phyloP scores from a whole-genome alignment of 192 early-diverging fungal genomes.

The Dispira simplex region DNA sequence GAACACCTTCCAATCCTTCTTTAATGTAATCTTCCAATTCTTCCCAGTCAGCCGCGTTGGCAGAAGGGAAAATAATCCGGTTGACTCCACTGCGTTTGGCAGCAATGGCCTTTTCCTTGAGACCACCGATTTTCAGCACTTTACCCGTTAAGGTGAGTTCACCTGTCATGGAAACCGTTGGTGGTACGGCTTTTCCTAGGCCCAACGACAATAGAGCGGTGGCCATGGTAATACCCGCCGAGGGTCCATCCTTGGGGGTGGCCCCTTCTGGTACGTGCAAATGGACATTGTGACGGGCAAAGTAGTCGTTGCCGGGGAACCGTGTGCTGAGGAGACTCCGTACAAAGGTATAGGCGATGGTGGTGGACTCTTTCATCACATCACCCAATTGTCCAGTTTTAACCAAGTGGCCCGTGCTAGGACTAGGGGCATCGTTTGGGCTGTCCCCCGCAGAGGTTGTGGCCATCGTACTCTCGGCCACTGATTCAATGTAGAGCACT shows the following conservation, averaged over 20 bases:
- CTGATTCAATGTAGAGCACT: constrained; percentile 89
- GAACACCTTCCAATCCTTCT: constrained; percentile 71
- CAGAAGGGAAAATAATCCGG: constrained; percentile 77
- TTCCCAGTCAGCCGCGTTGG: constrained; percentile 89
- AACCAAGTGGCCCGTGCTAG: constrained; percentile 35
- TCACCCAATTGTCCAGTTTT: constrained; percentile 95
- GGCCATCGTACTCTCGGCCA: constrained; percentile 57
- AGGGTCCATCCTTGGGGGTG: constrained; percentile 96
- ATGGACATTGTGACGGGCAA: constrained; percentile 79
- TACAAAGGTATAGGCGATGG: constrained; percentile 94
- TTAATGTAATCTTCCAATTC: constrained; percentile 85
- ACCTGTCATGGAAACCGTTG: constrained; percentile 94
- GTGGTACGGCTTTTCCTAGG: constrained; percentile 52
- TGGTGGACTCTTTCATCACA: constrained; percentile 97
- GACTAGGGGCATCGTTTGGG: constrained; percentile 10
- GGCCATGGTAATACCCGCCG: constrained; percentile 91
- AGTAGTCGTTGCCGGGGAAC: constrained; percentile 83
- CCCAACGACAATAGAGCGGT: constrained; percentile 88
- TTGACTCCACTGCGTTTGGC: constrained; percentile 86
- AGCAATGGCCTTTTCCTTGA: constrained; percentile 97
- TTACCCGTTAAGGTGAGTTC: constrained; percentile 96
- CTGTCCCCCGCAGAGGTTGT: constrained; percentile 24
- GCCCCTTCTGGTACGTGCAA: constrained; percentile 96
- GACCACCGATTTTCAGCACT: constrained; percentile 91
- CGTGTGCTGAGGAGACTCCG: constrained; percentile 56